Evolutionary conservation across 257 asterid genomes (phyloP), one percentile per base, ranked within the genome.

Genomic region (Salvia splendens): DNA sequence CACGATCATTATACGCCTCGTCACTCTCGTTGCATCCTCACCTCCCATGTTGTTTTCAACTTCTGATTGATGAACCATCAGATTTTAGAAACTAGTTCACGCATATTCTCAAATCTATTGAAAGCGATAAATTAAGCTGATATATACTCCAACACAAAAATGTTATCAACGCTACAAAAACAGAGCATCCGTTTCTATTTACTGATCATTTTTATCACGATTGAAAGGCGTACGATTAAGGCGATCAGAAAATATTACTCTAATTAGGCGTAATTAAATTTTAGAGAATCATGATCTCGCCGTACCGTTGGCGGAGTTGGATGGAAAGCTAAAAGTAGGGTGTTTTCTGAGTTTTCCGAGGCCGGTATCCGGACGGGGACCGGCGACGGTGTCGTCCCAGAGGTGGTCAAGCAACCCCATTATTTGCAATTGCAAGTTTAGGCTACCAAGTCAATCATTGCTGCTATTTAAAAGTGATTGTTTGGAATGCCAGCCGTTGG

Each of bases 311-410:
- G 87, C 84, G 85, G 91, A 71, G 76, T 75, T 78, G 0, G 95
- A 55, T 47, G 91, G 80, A 77, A 65, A 69, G 73, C 72, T 80
- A 74, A 88, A 88, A 12, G 96, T 82, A 3, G 89, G 59, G 50
- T 83, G 68, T 66, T 91, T 91, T 24, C 97, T 75, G 43, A 91
- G 93, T 78, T 88, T 91, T 11, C 96, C 96, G 41, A 91, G 95
- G 72, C 97, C 97, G 68, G 67, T 72, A 8, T 91, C 97, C 17
- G 97, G 97, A 59, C 54, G 83, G 58, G 96, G 97, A 6, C 97
- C 97, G 64, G 96, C 97, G 40, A 91, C 87, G 36, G 96, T 88
- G 45, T 91, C 96, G 33, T 91, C 97, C 97, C 97, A 91, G 55
- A 91, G 95, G 83, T 91, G 86, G 54, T 85, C 96, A 4, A 91